Percentiles rank a stretch among this genome's conserved stretches.
phyloP scores from a whole-genome alignment of 2,329 filamentous ascomycete species.

The Myriosclerotinia scirpicola region DNA sequence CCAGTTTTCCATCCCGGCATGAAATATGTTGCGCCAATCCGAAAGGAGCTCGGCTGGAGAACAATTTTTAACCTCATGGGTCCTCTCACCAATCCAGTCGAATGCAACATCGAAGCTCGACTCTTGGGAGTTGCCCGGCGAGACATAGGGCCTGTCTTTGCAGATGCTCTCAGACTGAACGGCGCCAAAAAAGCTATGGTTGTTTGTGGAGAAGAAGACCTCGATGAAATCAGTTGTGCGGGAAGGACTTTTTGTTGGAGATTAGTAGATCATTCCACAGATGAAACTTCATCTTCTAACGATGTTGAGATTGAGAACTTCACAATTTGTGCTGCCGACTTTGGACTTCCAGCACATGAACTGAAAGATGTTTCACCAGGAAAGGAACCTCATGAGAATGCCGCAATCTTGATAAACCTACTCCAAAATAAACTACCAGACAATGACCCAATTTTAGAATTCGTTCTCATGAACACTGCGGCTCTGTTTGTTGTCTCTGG shows the following conservation, averaged over 20 bases:
- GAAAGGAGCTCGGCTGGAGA: conserved; percentile 85
- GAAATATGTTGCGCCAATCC: conserved; percentile 81
- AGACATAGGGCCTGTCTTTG: conserved; percentile 85
- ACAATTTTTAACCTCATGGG: conserved; percentile 98
- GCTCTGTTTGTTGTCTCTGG: conserved; percentile 84
- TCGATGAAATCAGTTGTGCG: conserved; percentile 93
- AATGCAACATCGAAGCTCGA: conserved; percentile 80
- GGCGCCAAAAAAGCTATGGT: conserved; percentile 83
- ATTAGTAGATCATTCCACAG: conserved; percentile 54
- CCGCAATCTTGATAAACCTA: conserved; percentile 75
- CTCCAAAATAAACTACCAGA: conserved; percentile 69
- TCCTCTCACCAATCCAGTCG: conserved; percentile 86
- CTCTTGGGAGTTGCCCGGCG: conserved; percentile 90
- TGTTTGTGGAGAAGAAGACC: conserved; percentile 89
- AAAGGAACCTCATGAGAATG: conserved; percentile 84
- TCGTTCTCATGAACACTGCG: conserved; percentile 92
- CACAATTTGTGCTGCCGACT: conserved; percentile 76
- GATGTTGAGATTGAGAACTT: conserved; percentile 70
- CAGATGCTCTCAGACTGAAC: conserved; percentile 74
- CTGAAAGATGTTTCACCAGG: conserved; percentile 78
- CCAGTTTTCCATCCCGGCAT: conserved; percentile 96
- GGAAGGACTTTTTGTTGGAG: conserved; percentile 89
- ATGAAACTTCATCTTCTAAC: conserved; percentile 42
- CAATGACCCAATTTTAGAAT: conserved; percentile 85
- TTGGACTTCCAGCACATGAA: conserved; percentile 75